Conservation (phyloP, 176 grass and related monocot species). For the Musa itinerans region DNA sequence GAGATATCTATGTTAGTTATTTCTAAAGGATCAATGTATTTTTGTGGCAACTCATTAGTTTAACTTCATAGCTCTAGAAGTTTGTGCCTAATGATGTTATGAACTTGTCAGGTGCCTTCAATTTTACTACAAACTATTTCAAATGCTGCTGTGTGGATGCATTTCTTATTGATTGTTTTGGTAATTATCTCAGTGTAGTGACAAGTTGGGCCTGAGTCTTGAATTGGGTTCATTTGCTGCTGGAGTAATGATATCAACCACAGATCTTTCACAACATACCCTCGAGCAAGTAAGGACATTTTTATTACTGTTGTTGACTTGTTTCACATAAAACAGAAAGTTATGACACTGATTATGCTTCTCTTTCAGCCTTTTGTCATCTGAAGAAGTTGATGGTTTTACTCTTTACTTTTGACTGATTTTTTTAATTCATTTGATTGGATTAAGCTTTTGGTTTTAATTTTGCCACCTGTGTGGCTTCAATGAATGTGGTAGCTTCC, state of each 20-base stretch:
- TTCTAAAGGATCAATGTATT: not conserved
- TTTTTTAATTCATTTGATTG: too few species aligned
- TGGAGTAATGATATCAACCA: constrained; percentile 99
- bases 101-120: not conserved
- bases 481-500: not conserved
- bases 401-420: too few species aligned
- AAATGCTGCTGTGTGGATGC: not conserved
- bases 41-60: not conserved
- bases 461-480: not conserved
- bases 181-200: constrained; percentile 81
- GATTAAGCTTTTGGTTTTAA: not conserved
- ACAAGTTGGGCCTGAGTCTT: constrained; percentile 96
- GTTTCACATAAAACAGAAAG: not conserved
- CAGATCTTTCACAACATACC: constrained; percentile 93
- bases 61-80: not conserved
- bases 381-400: too few species aligned
- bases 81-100: not conserved
- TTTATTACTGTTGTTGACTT: not conserved
- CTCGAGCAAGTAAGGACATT: constrained; percentile 74
- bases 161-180: constrained; percentile 27
- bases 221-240: constrained; percentile 98
- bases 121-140: not conserved
- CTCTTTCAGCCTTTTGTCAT: not conserved
- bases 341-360: not conserved
- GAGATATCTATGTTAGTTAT: not conserved